These are phyloP conservation scores for Nemania sp. DNA, from an alignment of 2,329 filamentous ascomycete genomes.

Conservation along the genomic window DNA sequence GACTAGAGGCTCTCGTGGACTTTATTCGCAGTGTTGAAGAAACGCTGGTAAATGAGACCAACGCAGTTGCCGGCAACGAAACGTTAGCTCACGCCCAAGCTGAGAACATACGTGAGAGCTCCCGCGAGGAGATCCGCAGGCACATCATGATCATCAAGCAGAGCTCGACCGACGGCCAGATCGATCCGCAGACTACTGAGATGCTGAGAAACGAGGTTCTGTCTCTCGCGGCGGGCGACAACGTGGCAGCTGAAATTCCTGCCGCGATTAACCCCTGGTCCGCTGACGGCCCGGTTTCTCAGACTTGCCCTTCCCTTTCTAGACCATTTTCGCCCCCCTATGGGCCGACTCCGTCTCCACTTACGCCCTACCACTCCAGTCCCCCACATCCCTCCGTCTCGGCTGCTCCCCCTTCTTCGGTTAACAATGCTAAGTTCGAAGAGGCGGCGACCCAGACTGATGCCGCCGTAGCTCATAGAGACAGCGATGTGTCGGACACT, in stretches of 20 bases:
- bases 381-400: no score
- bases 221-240: not conserved
- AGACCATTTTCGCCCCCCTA: not conserved
- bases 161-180: not conserved
- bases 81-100: not conserved
- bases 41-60: not conserved
- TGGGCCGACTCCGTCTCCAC: not conserved
- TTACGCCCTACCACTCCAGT: no score
- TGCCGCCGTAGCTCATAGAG: not conserved
- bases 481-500: no score
- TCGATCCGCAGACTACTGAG: not conserved
- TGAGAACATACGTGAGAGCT: not conserved
- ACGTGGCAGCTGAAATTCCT: not conserved
- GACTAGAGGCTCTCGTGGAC: not conserved
- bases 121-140: not conserved
- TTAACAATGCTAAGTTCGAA: not conserved
- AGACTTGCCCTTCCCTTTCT: not conserved
- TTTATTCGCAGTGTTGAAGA: no score
- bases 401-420: not conserved
- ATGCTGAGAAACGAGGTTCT: not conserved
- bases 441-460: slow-evolving; percentile 12
- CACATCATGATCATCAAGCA: slow-evolving; percentile 3
- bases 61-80: not conserved
- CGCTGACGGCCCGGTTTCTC: not conserved
- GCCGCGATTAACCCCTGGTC: no score